Base-by-base conservation (phyloP, 768 basidiomycete genomes). In the Rhizopogon rudus region DNA sequence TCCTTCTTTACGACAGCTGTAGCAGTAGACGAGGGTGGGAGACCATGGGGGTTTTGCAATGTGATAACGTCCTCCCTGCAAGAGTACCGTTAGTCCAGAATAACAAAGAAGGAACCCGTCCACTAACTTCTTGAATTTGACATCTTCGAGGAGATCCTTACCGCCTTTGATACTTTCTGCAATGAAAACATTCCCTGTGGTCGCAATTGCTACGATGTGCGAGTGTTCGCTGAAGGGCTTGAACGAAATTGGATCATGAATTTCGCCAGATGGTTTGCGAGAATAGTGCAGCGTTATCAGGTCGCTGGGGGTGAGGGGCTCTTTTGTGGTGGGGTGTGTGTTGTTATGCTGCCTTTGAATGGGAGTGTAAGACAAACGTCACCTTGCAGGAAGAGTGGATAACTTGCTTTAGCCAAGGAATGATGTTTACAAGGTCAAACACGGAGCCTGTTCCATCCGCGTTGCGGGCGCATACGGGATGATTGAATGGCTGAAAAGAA, bases 161-260 rank as follows among this genome's bases (percentile, higher is more conserved):
- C 90, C 88, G 20, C 87, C 89, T 65, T 86, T 92, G 56, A 93
- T 76, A 61, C 94, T 96, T 45, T 98, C 97, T 7, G 88, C 87
- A 16, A 95, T 78, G 70, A 90, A 98, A 13, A 98, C 93, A 66
- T 97, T 97, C 14, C 93, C 94, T 0, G 93, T 93, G 0, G 84
- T 87, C 6, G 87, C 86, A 61, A 97, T 85, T 41, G 91, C 90
- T 39, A 93, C 91, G 53, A 99, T 91, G 66, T 98, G 91, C 1
- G 96, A 95, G 68, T 98, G 96, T 59, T 96, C 88, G 66, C 81
- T 94, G 79, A 99, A 97, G 2, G 91, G 88, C 69, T 98, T 98
- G 82, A 96, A 99, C 3, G 93, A 93, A 43, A 99, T 93, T 0
- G 97, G 97, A 68, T 99, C 97, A 67, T 97, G 88, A 12, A 91